These are phyloP conservation scores for Pezizomycotina sp. DNA, from an alignment of 2,329 filamentous ascomycete genomes.

Conservation along the genomic window DNA sequence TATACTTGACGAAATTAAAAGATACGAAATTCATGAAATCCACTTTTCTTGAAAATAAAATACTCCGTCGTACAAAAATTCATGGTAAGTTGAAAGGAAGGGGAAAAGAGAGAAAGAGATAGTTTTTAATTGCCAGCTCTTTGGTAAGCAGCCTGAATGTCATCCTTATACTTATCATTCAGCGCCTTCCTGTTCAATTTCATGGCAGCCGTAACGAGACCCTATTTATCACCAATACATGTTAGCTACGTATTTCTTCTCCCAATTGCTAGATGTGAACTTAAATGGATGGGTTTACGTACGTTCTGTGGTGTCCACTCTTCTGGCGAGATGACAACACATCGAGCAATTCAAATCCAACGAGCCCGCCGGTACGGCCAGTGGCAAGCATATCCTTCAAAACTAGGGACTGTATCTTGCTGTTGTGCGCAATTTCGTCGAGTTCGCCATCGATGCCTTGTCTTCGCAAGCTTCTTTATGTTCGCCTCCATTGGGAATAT, in stretches of 20 bases:
- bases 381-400: constrained; percentile 52
- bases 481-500: constrained; percentile 53
- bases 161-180: constrained; percentile 42
- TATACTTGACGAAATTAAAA: too few species aligned
- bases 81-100: background rate
- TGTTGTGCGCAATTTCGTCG: constrained; percentile 51
- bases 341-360: constrained; percentile 55
- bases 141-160: constrained; percentile 44
- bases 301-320: constrained; percentile 79
- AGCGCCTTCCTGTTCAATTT: constrained; percentile 57
- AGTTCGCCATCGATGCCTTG: constrained; percentile 42
- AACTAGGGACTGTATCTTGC: constrained; percentile 47
- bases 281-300: constrained; percentile 33
- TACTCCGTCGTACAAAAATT: too few species aligned
- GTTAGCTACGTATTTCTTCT: constrained; percentile 26
- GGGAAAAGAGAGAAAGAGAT: background rate
- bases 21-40: too few species aligned
- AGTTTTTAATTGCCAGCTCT: constrained; percentile 17
- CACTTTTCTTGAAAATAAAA: too few species aligned
- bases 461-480: constrained; percentile 44
- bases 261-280: background rate
- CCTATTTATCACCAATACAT: constrained; percentile 30
- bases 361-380: constrained; percentile 50
- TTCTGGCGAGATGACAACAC: constrained; percentile 63
- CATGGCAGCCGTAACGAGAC: constrained; percentile 51